phyloP scores from a whole-genome alignment of 305 asterid genomes.

The Rubia occidens region DNA sequence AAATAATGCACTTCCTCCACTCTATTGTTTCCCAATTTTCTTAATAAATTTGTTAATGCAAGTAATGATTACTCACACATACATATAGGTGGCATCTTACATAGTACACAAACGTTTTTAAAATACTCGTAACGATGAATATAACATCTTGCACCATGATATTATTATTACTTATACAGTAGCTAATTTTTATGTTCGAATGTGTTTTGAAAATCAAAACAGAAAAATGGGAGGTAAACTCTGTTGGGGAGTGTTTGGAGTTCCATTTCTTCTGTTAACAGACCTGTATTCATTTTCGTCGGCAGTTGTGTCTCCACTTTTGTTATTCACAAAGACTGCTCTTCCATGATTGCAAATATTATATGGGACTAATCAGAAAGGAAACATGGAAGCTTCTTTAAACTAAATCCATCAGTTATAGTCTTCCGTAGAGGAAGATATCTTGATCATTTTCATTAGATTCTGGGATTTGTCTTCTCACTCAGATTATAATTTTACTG shows the following conservation, averaged over 20 bases:
- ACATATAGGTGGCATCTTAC: too few species aligned
- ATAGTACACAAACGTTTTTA: too few species aligned
- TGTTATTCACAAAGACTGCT: not conserved
- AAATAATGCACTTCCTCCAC: too few species aligned
- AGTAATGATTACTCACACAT: not conserved
- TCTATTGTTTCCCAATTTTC: too few species aligned
- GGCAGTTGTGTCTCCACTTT: not conserved
- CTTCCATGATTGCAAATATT: not conserved
- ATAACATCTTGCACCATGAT: too few species aligned
- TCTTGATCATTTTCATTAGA: not conserved
- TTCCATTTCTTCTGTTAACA: not conserved
- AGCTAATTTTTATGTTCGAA: too few species aligned
- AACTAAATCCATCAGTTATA: not conserved
- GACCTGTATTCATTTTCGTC: not conserved
- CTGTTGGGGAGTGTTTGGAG: not conserved
- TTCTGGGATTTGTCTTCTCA: not conserved
- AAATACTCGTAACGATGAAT: too few species aligned
- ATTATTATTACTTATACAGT: too few species aligned
- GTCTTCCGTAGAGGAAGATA: not conserved
- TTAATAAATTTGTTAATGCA: too few species aligned
- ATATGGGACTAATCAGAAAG: conserved; percentile 6
- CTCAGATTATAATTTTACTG: not conserved
- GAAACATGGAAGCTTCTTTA: not conserved
- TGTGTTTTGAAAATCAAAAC: too few species aligned
- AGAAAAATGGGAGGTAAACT: too few species aligned